Evolutionary conservation across 176 grass and related monocot species (phyloP), one percentile per base, ranked within the genome.

Genomic region (Raddia distichophylla): DNA sequence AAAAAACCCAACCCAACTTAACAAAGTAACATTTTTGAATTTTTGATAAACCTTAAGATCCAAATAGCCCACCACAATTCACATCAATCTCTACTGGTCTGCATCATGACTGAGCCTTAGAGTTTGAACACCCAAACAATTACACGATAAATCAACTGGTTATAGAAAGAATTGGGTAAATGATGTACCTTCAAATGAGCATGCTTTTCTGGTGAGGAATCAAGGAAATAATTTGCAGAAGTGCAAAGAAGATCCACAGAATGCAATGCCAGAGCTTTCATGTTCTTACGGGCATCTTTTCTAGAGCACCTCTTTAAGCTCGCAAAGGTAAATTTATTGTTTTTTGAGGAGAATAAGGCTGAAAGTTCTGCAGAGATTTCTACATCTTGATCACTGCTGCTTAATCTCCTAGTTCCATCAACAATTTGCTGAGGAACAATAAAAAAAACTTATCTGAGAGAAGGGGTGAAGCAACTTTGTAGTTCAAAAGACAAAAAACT

Each of bases 181-280:
- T 52, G 45, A 69, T 60, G 71, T 64, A 98, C 95, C 95, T 91
- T 94, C 67, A 98, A 82, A 80, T 89, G 45, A 75, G 60, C 75
- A 88, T 79, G 92, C 62, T 98, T 98, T 86, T 94, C 95, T 63
- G 73, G 69, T 65, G 93, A 77, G 47, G 92, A 87, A 52, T 87
- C 86, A 43, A 91, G 72, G 60, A 91, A 98, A 75, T 86, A 79
- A 78, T 98, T 86, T 82, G 80, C 44, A 64, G 88, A 82, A 80
- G 86, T 80, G 73, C 76, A 85, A 74, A 98, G 87, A 82, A 98
- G 88, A 84, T 89, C 77, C 69, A 90, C 59, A 54, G 90, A 89
- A 92, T 86, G 81, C 73, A 88, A 93, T 68, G 71, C 60, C 35
- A 98, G 64, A 70, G 80, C 81, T 83, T 93, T 93, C 85, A 98